Evolutionary conservation across 805 yeast genomes (phyloP), one percentile per base, ranked within the genome.

Genomic region (Candida awuae): DNA sequence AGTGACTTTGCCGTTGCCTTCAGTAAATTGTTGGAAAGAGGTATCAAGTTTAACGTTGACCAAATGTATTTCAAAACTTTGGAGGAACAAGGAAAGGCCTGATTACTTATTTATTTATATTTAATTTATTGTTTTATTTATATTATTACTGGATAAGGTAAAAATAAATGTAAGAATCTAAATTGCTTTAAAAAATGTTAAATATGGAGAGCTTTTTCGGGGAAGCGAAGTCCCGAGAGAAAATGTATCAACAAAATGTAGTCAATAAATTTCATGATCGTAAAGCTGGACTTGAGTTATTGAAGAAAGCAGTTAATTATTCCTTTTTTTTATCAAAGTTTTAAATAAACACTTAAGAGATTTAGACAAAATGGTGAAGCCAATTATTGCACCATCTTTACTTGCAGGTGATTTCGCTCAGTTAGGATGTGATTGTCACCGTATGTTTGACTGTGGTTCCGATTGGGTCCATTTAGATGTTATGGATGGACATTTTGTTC

Each of bases 401-500:
- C 73, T 92, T 40, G 92, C 97, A 6, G 82, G 88, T 31, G 95
- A 92, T 59, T 92, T 90, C 56, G 80, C 97, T 49, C 75, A 85
- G 51, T 65, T 92, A 45, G 97, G 94, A 35, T 75, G 86, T 49
- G 90, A 88, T 47, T 85, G 96, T 62, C 82, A 81, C 55, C 70
- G 73, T 43, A 82, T 88, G 65, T 77, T 85, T 55, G 73, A 76
- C 37, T 70, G 81, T 41, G 81, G 84, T 18, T 94, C 96, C 16
- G 95, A 90, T 54, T 92, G 99, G 99, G 77, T 92, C 45, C 99
- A 92, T 62, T 77, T 92, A 38, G 99, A 92, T 62, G 90, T 92
- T 35, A 92, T 92, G 99, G 99, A 92, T 59, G 98, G 98, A 35
- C 88, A 90, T 63, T 92, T 92, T 58, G 99, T 92, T 35, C 98